Evolutionary conservation across 768 basidiomycete genomes (phyloP).

Genomic region (Mycena capillaripes): DNA sequence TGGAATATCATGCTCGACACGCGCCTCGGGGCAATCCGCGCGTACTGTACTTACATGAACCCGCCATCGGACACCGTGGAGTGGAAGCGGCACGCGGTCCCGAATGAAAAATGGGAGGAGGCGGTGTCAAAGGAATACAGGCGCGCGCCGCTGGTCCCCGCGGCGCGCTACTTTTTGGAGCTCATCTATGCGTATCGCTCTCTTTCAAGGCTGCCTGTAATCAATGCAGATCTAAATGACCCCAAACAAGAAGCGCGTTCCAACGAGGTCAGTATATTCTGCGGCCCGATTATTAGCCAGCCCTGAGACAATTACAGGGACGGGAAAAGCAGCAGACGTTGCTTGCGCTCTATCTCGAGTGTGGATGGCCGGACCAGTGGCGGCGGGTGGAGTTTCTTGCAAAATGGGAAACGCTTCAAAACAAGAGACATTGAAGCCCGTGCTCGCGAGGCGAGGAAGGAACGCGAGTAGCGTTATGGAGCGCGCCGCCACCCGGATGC

Average conservation of each 20-base stretch:
- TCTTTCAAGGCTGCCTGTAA: slow-evolving; percentile 23
- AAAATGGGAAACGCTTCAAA: neutral
- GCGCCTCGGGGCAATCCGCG: slow-evolving; percentile 23
- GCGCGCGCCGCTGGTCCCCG: slow-evolving; percentile 24
- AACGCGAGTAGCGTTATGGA: too few species aligned
- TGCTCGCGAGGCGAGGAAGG: neutral
- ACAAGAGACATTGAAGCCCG: neutral
- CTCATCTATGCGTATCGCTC: slow-evolving; percentile 29
- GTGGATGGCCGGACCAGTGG: slow-evolving; percentile 28
- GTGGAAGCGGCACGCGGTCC: slow-evolving; percentile 17
- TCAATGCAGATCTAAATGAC: slow-evolving; percentile 5
- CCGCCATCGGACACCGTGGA: slow-evolving; percentile 6
- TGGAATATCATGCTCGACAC: slow-evolving; percentile 33
- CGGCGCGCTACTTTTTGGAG: slow-evolving; percentile 18
- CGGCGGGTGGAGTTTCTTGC: slow-evolving; percentile 22
- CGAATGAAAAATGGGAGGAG: neutral
- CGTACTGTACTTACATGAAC: neutral
- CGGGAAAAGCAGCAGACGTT: neutral
- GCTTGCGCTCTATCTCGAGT: slow-evolving; percentile 8
- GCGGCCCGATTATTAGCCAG: too few species aligned
- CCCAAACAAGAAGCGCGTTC: neutral
- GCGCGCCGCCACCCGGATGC: too few species aligned
- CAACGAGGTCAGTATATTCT: neutral
- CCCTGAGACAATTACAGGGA: slow-evolving; percentile 2
- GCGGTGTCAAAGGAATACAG: slow-evolving; percentile 15